phyloP scores from a whole-genome alignment of 441 rosid genomes.

The Lepidium campestre region DNA sequence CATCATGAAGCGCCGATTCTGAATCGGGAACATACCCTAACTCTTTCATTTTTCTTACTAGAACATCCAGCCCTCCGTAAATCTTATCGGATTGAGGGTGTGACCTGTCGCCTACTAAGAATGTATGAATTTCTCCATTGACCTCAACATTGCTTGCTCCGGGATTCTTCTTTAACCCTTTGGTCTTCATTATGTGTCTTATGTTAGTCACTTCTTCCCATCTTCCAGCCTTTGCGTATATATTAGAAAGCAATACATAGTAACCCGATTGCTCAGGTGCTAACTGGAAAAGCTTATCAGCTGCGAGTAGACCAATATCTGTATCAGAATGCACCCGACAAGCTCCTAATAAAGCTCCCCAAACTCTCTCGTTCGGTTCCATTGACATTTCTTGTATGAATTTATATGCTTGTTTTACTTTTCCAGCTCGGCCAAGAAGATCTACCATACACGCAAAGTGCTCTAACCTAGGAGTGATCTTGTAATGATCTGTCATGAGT shows the following conservation, averaged over 20 bases:
- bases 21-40: slow-evolving; percentile 48
- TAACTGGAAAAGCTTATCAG: slow-evolving; percentile 43
- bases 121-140: slow-evolving; percentile 33
- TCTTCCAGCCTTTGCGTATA: slow-evolving; percentile 56
- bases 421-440: slow-evolving; percentile 50
- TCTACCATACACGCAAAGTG: slow-evolving; percentile 63
- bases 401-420: slow-evolving; percentile 48
- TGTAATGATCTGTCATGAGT: slow-evolving; percentile 40
- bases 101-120: slow-evolving; percentile 47
- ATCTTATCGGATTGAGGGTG: slow-evolving; percentile 35
- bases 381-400: slow-evolving; percentile 42
- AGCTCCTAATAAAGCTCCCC: slow-evolving; percentile 56
- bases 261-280: slow-evolving; percentile 49
- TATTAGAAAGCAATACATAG: slow-evolving; percentile 51
- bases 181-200: slow-evolving; percentile 44
- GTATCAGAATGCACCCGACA: slow-evolving; percentile 37
- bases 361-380: slow-evolving; percentile 53
- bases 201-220: slow-evolving; percentile 47
- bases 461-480: slow-evolving; percentile 42
- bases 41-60: slow-evolving; percentile 50
- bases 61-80: slow-evolving; percentile 36
- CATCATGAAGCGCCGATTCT: slow-evolving; percentile 55
- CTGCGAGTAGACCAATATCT: slow-evolving; percentile 50
- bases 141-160: slow-evolving; percentile 54
- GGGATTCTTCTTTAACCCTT: slow-evolving; percentile 46